Evolutionary conservation across 257 asterid species (phyloP), one percentile per base, ranked within the genome.

Genomic region (Gardenia jasminoides): DNA sequence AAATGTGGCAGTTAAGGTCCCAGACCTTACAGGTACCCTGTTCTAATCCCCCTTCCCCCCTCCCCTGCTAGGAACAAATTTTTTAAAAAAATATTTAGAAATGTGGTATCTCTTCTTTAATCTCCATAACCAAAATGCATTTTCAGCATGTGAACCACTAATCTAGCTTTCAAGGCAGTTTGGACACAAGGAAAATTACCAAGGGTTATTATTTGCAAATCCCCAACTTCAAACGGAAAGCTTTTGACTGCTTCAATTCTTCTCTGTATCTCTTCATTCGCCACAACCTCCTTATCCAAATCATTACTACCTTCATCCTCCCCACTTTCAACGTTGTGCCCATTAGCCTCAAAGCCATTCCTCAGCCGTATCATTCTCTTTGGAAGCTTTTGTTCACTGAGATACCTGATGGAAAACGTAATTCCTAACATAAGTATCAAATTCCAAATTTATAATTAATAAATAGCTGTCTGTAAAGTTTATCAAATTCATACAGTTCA

Each of bases 361-460:
- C 87, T 93, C 86, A 90, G 83, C 85, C 86, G 86, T 82, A 84
- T 72, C 99, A 96, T 96, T 87, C 85, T 86, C 86, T 84, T 82
- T 22, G 99, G 96, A 56, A 91, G 93, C 89, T 87, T 90, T 78
- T 85, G 95, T 79, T 92, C 95, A 50, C 92, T 90, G 81, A 96
- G 93, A 90, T 89, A 96, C 88, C 99, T 96, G 87, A 83, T 72
- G 74, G 70, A 82, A 74, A 59, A 33, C 50, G 71, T 74, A 76
- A 71, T 70, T 75, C 81, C 71, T 56, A 80, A 12, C 67, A 78
- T 73, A 52, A 65, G 66, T 50, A 78, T 70, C 70, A 26, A 46
- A 47, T 56, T 70, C 81, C 30, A 70, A 59, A 77, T 61, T 11
- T 58, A 22, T n/a, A 15, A 20, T 19, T 67, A 54, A 41, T 17